Conservation (phyloP, 805 yeast genomes). For the Cyberlindnera lachancei region DNA sequence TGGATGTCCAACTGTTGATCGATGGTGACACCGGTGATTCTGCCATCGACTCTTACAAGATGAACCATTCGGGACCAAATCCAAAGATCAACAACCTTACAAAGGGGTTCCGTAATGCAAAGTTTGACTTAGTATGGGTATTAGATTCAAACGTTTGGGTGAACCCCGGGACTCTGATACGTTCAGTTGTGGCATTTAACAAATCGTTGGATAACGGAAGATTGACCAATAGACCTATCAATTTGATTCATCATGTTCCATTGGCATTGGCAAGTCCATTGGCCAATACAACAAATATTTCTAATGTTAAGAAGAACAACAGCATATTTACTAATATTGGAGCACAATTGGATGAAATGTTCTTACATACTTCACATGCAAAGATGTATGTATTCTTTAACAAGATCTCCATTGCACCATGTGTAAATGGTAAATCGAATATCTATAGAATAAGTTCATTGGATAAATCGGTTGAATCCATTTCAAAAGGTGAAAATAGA, state of each 20-base stretch:
- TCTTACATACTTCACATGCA: conserved; percentile 74
- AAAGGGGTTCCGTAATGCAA: conserved; percentile 67
- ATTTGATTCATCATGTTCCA: conserved; percentile 79
- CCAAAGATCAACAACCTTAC: conserved; percentile 84
- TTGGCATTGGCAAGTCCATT: too few species aligned
- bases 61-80: conserved; percentile 66
- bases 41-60: too few species aligned
- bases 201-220: conserved; percentile 47
- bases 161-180: conserved; percentile 49
- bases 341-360: conserved; percentile 76
- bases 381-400: conserved; percentile 79
- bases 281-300: too few species aligned
- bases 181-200: conserved; percentile 50
- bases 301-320: conserved; percentile 23
- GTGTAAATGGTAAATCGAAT: conserved; percentile 88
- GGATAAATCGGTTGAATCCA: conserved; percentile 44
- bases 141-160: conserved; percentile 85
- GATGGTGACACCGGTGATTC: too few species aligned
- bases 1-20: conserved; percentile 52
- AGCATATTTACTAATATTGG: conserved; percentile 35
- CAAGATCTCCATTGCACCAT: conserved; percentile 69
- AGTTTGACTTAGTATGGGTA: conserved; percentile 73
- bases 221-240: conserved; percentile 35
- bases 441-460: conserved; percentile 62
- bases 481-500: conserved; percentile 25